Evolutionary conservation across 345 rosid genomes (phyloP).

Genomic region (Pistacia integerrima): DNA sequence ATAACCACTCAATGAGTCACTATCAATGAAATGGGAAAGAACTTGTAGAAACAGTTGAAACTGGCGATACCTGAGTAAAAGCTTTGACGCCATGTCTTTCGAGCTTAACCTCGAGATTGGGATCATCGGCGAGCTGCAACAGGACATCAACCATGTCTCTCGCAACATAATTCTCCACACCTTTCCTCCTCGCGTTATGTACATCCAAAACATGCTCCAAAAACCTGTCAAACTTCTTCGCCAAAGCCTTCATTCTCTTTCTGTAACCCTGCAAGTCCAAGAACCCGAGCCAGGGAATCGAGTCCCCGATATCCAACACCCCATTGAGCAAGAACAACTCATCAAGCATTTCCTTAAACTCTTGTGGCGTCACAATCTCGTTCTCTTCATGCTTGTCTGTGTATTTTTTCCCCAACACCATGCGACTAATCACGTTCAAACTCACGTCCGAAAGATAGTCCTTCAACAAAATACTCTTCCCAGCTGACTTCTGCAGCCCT

Average conservation of each 20-base stretch:
- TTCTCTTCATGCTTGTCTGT: conserved; percentile 25
- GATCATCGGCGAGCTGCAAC: conserved; percentile 62
- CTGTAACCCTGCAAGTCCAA: conserved; percentile 70
- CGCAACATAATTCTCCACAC: conserved; percentile 40
- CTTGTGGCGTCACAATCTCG: conserved; percentile 48
- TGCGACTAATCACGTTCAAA: conserved; percentile 60
- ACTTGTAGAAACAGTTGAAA: too few species aligned
- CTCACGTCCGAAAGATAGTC: conserved; percentile 46
- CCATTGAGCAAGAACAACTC: conserved; percentile 69
- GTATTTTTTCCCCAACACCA: conserved; percentile 70
- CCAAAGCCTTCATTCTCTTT: conserved; percentile 62
- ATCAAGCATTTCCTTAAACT: conserved; percentile 70
- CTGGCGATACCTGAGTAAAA: conserved; percentile 43
- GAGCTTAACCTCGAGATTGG: conserved; percentile 58
- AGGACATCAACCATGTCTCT: conserved; percentile 72
- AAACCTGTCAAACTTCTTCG: conserved; percentile 59
- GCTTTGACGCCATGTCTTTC: conserved; percentile 66
- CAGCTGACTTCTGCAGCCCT: conserved; percentile 22
- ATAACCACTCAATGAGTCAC: too few species aligned
- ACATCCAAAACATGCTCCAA: conserved; percentile 65
- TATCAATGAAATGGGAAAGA: too few species aligned
- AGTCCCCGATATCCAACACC: conserved; percentile 63
- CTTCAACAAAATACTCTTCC: conserved; percentile 36
- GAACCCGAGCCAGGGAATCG: conserved; percentile 61
- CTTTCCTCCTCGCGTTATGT: conserved; percentile 42